Conservation (phyloP, 257 asterid genomes). For the Solanum chiquidenum region DNA sequence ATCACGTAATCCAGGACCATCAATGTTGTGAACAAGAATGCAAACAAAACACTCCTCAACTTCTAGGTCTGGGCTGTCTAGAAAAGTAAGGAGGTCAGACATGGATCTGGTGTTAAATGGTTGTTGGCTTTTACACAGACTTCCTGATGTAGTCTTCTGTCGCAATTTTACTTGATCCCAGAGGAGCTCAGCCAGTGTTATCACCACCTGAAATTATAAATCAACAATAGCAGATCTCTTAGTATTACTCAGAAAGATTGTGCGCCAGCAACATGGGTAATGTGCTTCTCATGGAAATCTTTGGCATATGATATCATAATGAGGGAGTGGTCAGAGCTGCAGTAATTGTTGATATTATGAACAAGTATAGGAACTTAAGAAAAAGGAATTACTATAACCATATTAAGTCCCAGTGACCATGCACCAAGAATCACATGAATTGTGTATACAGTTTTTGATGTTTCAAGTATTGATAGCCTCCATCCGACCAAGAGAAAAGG, state of each 20-base stretch:
- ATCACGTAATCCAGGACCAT: constrained; percentile 82
- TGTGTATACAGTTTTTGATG: background rate
- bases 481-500: background rate
- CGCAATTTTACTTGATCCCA: constrained; percentile 69
- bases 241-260: background rate
- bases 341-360: background rate
- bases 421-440: background rate
- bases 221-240: background rate
- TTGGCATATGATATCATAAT: background rate
- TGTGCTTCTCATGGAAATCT: background rate
- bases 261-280: background rate
- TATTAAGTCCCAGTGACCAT: background rate
- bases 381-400: background rate
- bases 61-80: constrained; percentile 48
- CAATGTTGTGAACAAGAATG: constrained; percentile 67
- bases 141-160: constrained; percentile 24
- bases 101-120: constrained; percentile 65
- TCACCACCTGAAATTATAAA: constrained; percentile 41
- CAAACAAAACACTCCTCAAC: constrained; percentile 55
- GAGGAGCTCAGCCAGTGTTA: constrained; percentile 65
- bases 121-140: constrained; percentile 34
- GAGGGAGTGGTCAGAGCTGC: background rate
- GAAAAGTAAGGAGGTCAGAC: constrained; percentile 68
- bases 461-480: background rate
- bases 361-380: background rate